phyloP scores from a whole-genome alignment of 352 stramenopile species.

The Pythium rishiriense region DNA sequence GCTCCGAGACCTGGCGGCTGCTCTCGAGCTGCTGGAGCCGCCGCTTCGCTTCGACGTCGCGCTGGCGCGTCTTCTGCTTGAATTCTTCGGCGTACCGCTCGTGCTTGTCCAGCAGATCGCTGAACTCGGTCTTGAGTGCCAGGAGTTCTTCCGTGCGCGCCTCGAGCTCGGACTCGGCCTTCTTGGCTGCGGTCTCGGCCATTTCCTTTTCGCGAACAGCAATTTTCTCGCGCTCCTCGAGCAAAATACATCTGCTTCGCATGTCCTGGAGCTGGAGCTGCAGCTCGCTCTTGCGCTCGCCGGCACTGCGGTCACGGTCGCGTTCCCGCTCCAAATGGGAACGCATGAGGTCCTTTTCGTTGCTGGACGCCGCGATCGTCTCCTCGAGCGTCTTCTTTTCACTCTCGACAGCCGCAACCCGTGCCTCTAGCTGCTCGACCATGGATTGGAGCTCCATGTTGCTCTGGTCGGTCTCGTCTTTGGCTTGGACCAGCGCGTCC shows the following conservation, averaged over 20 bases:
- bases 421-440: constrained; percentile 38
- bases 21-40: constrained; percentile 41
- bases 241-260: constrained; percentile 38
- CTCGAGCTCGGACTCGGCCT: constrained; percentile 41
- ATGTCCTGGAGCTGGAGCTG: constrained; percentile 46
- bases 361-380: constrained; percentile 34
- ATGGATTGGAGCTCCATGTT: constrained; percentile 30
- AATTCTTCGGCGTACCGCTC: constrained; percentile 38
- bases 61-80: constrained; percentile 42
- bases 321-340: constrained; percentile 43
- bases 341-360: constrained; percentile 34
- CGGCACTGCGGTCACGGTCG: constrained; percentile 36
- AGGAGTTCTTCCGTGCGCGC: constrained; percentile 49
- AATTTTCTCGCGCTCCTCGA: constrained; percentile 50
- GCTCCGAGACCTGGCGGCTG: constrained; percentile 47
- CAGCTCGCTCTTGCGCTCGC: constrained; percentile 35
- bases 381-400: constrained; percentile 49
- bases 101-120: constrained; percentile 59
- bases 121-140: constrained; percentile 62
- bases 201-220: constrained; percentile 48
- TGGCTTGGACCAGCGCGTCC: constrained; percentile 32
- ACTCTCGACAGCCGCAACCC: constrained; percentile 29
- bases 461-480: constrained; percentile 26
- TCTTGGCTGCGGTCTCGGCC: constrained; percentile 31
- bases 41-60: constrained; percentile 36